phyloP scores from a whole-genome alignment of 208 protist species.

The Vickermania ingenoplastis region DNA sequence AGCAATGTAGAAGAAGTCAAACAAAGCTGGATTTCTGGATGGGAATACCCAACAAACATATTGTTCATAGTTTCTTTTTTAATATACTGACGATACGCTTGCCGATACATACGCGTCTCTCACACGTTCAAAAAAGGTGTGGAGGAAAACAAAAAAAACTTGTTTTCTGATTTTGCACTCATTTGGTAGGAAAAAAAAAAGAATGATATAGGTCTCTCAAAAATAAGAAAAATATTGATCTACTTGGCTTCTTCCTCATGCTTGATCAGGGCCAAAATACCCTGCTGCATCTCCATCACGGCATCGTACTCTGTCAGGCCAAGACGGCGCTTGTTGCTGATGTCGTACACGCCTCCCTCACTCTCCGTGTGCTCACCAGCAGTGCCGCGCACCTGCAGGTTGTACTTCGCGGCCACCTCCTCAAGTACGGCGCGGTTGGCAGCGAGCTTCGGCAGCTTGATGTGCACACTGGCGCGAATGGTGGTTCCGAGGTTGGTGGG shows the following conservation, averaged over 20 bases:
- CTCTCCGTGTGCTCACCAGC: no score
- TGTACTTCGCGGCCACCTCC: conserved; percentile 36
- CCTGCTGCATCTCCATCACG: conserved; percentile 46
- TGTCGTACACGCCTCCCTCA: conserved; percentile 40
- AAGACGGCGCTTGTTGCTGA: conserved; percentile 57
- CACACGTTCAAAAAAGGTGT: no score
- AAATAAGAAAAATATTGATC: not conserved
- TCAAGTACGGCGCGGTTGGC: conserved; percentile 32
- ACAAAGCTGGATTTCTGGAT: not conserved
- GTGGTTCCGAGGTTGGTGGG: conserved; percentile 54
- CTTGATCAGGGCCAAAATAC: conserved; percentile 47
- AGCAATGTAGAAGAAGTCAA: conserved; percentile 3
- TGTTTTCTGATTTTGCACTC: no score
- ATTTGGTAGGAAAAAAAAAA: not conserved
- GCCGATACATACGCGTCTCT: no score
- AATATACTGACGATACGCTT: no score
- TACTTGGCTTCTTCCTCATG: conserved; percentile 21
- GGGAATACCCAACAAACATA: no score
- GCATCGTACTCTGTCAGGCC: conserved; percentile 38
- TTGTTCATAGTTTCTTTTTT: no score
- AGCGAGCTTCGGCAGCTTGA: conserved; percentile 41
- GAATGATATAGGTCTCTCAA: not conserved
- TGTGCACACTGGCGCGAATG: conserved; percentile 39
- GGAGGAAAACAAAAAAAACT: no score
- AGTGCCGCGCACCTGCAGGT: conserved; percentile 48